Percentiles rank a stretch among this genome's conserved stretches.
These are phyloP conservation scores for Gossypium gossypioides DNA, from an alignment of 441 rosid species.

Conservation along the genomic window DNA sequence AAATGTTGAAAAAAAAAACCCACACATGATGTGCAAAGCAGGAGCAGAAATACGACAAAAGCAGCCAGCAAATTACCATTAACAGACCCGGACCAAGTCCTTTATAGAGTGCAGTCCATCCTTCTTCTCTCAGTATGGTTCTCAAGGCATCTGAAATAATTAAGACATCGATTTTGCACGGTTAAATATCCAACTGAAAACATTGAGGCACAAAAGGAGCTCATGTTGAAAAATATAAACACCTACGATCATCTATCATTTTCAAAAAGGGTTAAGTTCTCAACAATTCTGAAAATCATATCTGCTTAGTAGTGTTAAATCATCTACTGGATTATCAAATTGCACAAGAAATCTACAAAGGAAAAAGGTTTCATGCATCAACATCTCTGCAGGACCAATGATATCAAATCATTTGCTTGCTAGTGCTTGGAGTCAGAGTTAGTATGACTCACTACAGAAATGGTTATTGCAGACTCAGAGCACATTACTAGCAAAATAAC, in stretches of 20 bases:
- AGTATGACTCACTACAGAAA: constrained; percentile 22
- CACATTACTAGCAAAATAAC: constrained; percentile 27
- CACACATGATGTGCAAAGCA: background rate
- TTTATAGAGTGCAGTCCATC: constrained; percentile 73
- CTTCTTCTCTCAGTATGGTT: constrained; percentile 88
- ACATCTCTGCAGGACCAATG: background rate
- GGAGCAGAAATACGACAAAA: background rate
- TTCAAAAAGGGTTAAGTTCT: background rate
- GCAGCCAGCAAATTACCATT: constrained; percentile 44
- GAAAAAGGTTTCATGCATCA: background rate
- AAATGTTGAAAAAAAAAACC: background rate
- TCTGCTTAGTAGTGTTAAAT: background rate
- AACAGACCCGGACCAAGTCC: constrained; percentile 79
- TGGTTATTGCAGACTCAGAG: constrained; percentile 21
- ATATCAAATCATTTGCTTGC: background rate
- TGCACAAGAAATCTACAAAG: background rate
- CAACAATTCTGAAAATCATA: background rate
- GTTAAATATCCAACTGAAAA: background rate
- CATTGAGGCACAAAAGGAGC: background rate
- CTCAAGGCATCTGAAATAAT: constrained; percentile 59
- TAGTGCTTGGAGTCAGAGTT: constrained; percentile 18
- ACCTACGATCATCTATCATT: background rate
- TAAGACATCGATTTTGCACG: background rate
- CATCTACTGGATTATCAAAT: background rate
- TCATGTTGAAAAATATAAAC: background rate